Base-by-base conservation (phyloP, 176 grass and related monocot species). In the Thalia dealbata region DNA sequence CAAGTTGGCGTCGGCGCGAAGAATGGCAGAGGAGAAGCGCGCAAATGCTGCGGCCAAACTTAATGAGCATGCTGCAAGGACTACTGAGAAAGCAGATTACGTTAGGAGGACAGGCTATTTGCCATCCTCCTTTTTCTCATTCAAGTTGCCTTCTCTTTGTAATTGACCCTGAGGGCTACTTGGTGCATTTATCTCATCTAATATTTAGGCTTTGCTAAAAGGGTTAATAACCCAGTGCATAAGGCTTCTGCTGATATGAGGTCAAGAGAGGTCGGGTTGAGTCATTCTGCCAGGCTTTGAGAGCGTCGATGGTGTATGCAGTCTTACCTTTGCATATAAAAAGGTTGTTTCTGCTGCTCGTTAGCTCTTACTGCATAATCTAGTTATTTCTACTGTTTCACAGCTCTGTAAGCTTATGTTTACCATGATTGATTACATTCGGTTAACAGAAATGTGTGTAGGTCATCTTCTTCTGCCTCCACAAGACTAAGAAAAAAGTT, bases 71-170 rank as follows among this genome's bases (percentile, higher is more conserved):
- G 82, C 89, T 7, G 86, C 89, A 0, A 85, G 70, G 50, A 92
- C 93, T 1, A 84, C 89, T 2, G 89, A 92, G 76, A 87, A 75
- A 73, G 89, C 87, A 10, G 90, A 90, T 1, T 96, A 90, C 67
- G 92, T 96, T 61, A 86, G 93, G 73, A 86, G 87, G 73, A 96
- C 89, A 1, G 92, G 93, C 4, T 82, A 90, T 78, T 76, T 96
- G 38, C 93, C 93, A 7, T 90, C 88, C 16, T 85, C 82, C 2
- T 86, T 85, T 66, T 83, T 89, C 83, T 91, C 86, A 76, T 88
- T 92, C 80, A 96, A 85, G 84, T 65, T 96, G 50, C 85, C 89
- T 11, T 96, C 84, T 14, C 75, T 96, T 0, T 96, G 93, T 74
- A 89, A 87, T 78, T 95, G 67, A 81, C 26, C 61, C 56, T 60